Evolutionary conservation across 768 basidiomycete species (phyloP).

Genomic region (Boletus fagicola): DNA sequence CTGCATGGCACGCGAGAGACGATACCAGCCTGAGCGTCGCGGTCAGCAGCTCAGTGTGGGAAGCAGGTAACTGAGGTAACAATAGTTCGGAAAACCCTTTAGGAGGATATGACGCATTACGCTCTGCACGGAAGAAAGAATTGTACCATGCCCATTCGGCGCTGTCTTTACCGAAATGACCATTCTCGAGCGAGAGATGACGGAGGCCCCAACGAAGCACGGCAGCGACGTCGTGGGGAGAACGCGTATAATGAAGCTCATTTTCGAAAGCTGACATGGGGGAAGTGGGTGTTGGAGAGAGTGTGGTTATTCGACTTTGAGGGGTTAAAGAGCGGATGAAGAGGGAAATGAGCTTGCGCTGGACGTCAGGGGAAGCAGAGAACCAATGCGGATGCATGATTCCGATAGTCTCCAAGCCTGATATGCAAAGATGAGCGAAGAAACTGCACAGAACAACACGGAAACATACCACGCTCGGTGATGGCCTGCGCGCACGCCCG

Average conservation of each 20-base stretch:
- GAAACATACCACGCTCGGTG: slow-evolving; percentile 53
- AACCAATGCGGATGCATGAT: slow-evolving; percentile 87
- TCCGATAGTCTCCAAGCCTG: slow-evolving; percentile 79
- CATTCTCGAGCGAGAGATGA: slow-evolving; percentile 62
- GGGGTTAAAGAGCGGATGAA: slow-evolving; percentile 65
- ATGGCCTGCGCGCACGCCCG: slow-evolving; percentile 70
- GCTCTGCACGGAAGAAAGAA: slow-evolving; percentile 60
- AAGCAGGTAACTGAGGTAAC: slow-evolving; percentile 54
- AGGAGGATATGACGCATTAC: slow-evolving; percentile 54
- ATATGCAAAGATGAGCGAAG: slow-evolving; percentile 3
- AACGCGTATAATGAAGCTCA: slow-evolving; percentile 62
- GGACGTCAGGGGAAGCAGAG: slow-evolving; percentile 67
- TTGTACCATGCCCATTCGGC: slow-evolving; percentile 66
- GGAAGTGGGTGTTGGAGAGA: slow-evolving; percentile 49
- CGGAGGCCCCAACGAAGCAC: slow-evolving; percentile 80
- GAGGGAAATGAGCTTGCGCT: slow-evolving; percentile 63
- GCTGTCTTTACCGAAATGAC: slow-evolving; percentile 55
- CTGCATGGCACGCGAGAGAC: slow-evolving; percentile 68
- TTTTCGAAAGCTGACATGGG: slow-evolving; percentile 55
- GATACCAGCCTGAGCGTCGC: slow-evolving; percentile 62
- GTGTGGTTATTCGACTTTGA: slow-evolving; percentile 44
- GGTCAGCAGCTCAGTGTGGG: slow-evolving; percentile 58
- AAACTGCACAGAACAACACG: slow-evolving; percentile 2
- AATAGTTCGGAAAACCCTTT: slow-evolving; percentile 63
- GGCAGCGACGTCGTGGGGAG: slow-evolving; percentile 75